Conservation (phyloP, 2,329 filamentous ascomycete species). For the Colletotrichum filicis region DNA sequence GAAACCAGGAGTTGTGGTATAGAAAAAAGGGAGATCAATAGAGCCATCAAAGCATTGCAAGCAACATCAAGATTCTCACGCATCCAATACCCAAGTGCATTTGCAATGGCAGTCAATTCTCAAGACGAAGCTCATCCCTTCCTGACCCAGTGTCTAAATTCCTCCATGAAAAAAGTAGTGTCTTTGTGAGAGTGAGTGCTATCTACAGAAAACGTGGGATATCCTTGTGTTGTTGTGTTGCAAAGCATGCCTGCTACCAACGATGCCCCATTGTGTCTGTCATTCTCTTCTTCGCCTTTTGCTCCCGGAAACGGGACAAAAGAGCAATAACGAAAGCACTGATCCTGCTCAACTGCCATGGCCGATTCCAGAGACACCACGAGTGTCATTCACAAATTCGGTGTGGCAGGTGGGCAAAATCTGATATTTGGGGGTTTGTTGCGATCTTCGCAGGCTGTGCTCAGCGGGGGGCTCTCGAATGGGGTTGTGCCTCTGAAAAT, state of each 20-base stretch:
- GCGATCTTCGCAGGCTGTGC: conserved; percentile 16
- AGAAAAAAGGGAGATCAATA: neutral
- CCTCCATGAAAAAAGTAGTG: conserved; percentile 23
- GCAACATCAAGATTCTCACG: conserved; percentile 8
- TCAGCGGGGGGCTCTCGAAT: conserved; percentile 4
- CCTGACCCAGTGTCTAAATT: conserved; percentile 26
- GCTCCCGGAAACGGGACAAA: neutral
- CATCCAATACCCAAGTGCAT: conserved; percentile 13
- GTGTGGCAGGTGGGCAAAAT: neutral
- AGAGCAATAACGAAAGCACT: conserved; percentile 13
- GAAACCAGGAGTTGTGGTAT: neutral
- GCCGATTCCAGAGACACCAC: neutral
- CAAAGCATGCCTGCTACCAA: conserved; percentile 34
- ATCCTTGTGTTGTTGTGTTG: conserved; percentile 40
- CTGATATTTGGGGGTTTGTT: conserved; percentile 7
- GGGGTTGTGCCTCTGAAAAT: conserved; percentile 15
- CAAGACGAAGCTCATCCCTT: conserved; percentile 29
- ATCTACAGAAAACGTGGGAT: conserved; percentile 43
- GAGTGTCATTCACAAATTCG: neutral
- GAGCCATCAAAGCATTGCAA: neutral
- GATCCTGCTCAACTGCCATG: neutral
- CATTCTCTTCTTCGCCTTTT: neutral
- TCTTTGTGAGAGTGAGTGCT: conserved; percentile 35
- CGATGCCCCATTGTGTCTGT: neutral
- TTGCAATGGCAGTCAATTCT: conserved; percentile 34